These are phyloP conservation scores for Colletotrichum ledebouriae DNA, from an alignment of 2,329 filamentous ascomycete genomes.

Conservation along the genomic window DNA sequence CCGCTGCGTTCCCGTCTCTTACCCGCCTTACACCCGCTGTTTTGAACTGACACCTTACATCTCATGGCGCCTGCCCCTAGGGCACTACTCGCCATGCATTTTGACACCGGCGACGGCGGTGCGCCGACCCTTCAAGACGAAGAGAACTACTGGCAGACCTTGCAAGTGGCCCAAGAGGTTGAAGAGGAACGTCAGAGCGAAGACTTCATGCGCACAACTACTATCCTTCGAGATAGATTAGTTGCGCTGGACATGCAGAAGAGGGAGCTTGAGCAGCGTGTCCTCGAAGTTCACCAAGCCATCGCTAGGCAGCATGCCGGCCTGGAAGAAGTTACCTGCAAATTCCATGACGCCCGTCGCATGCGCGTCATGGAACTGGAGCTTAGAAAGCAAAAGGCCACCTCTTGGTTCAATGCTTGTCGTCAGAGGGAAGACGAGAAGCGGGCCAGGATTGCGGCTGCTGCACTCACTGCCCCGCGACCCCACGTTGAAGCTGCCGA, in stretches of 20 bases:
- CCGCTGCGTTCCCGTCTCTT: conserved; percentile 3
- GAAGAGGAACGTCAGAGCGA: conserved; percentile 23
- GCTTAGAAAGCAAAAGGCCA: neutral
- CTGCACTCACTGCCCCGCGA: conserved; percentile 24
- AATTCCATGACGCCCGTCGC: conserved; percentile 9
- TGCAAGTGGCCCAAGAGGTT: conserved; percentile 13
- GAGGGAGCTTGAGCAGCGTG: conserved; percentile 32
- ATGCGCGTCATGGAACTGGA: conserved; percentile 1
- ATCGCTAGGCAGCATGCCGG: conserved; percentile 24
- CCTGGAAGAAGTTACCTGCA: conserved; percentile 24
- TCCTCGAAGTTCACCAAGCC: conserved; percentile 24
- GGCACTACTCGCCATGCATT: conserved; percentile 26
- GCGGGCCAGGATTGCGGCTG: conserved; percentile 29
- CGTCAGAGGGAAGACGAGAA: conserved; percentile 21
- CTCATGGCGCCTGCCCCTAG: neutral
- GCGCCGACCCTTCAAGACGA: conserved; percentile 26
- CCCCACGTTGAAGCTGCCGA: neutral
- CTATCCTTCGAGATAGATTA: conserved; percentile 5
- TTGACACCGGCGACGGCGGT: conserved; percentile 28
- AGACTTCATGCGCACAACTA: conserved; percentile 20
- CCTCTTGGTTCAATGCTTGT: conserved; percentile 17
- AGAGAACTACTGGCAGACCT: conserved; percentile 35
- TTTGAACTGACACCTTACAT: conserved; percentile 6
- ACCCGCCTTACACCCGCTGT: neutral
- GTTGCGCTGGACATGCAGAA: conserved; percentile 24